Evolutionary conservation across 2,329 filamentous ascomycete species (phyloP), one percentile per base, ranked within the genome.

Genomic region (Ceratocystiopsis brevicomis): DNA sequence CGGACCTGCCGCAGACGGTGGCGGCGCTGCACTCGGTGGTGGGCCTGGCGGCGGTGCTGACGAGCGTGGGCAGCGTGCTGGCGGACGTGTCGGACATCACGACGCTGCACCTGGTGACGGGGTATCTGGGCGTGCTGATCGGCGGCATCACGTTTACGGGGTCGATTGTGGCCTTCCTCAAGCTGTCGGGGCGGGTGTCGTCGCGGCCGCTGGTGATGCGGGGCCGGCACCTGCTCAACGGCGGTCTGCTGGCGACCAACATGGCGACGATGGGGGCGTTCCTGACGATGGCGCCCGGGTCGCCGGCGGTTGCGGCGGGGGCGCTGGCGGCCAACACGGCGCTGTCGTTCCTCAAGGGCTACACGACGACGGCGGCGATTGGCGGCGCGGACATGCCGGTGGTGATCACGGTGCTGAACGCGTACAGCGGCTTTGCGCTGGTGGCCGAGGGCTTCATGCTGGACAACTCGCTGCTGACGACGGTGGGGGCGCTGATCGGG

Each of bases 321-420:
- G 86, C 82, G 39, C 64, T 93, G 1, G 74, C 77, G 21, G 81
- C 80, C 37, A 93, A 82, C 55, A 77, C 85, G 0, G 64, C 73
- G 0, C 64, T 94, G 19, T 87, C 81, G 47, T 93, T 93, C 58
- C 63, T 81, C 48, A 88, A 93, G 57, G 86, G 86, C 9, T 92
- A 76, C 55, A 93, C 85, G 0, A 92, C 85, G 0, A 93, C 86
- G 0, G 72, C 85, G 2, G 83, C 83, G 0, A 92, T 94, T 53
- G 86, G 86, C 18, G 86, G 85, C n/a, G 85, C 85, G 13, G 86
- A 94, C 54, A 93, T 93, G 85, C 85, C 74, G 60, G 84, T 92
- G 6, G 83, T 90, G 32, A 92, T 92, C 49, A 92, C 84, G 0
- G 85, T 93, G 1, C 62, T 94, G 17, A 94, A 93, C 52, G 85